Evolutionary conservation across 768 basidiomycete genomes (phyloP).

Genomic region (Rhizopogon rudus): DNA sequence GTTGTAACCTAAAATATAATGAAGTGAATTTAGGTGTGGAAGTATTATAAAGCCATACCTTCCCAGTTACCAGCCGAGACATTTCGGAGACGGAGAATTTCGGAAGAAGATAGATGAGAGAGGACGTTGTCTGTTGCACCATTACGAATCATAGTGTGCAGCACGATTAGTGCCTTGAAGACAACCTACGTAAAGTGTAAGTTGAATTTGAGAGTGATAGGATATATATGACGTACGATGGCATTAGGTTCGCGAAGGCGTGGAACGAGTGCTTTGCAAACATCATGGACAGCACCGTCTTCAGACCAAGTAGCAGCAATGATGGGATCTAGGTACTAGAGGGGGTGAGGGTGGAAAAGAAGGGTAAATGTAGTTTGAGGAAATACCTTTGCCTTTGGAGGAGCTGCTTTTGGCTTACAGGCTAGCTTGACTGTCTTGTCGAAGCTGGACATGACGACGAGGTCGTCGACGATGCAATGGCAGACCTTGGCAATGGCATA

Average conservation of each 20-base stretch:
- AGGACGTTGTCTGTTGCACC: conserved; percentile 95
- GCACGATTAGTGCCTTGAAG: conserved; percentile 95
- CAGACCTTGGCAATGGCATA: neutral
- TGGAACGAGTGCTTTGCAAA: conserved; percentile 82
- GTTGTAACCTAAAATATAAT: conserved; percentile 57
- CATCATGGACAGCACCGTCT: conserved; percentile 89
- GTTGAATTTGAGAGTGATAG: neutral
- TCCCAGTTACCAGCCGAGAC: conserved; percentile 85
- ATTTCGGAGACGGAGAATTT: conserved; percentile 78
- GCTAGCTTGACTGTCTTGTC: conserved; percentile 95
- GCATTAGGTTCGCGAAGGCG: conserved; percentile 89
- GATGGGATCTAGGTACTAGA: conserved; percentile 92
- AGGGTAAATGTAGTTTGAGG: neutral
- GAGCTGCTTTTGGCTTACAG: conserved; percentile 94
- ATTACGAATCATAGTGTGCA: conserved; percentile 95
- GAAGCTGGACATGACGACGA: conserved; percentile 58
- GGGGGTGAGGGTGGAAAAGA: conserved; percentile 2
- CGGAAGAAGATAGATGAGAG: conserved; percentile 72
- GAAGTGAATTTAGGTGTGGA: neutral
- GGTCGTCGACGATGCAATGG: conserved; percentile 6
- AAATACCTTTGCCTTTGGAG: conserved; percentile 90
- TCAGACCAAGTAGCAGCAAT: conserved; percentile 96
- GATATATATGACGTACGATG: conserved; percentile 51
- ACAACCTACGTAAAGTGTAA: conserved; percentile 56
- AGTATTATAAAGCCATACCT: conserved; percentile 42